Evolutionary conservation across 768 basidiomycete species (phyloP), one percentile per base, ranked within the genome.

Genomic region (Lactarius trivialis): DNA sequence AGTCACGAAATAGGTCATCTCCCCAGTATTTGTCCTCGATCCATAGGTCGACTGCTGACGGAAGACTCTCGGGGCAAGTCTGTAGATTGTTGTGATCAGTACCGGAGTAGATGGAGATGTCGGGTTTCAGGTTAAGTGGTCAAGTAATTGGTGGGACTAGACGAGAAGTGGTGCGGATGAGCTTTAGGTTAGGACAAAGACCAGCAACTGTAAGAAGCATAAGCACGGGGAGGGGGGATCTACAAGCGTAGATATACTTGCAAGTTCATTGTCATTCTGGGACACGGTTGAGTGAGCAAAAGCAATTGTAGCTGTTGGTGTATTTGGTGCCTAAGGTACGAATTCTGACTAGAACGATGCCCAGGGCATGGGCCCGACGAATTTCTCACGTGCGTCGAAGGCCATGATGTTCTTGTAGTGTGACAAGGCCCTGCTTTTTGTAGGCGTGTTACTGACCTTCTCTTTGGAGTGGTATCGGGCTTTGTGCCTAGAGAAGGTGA

Each of bases 281-380:
- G 58, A 59, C 8, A 52, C 50, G 26, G 50, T 36, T 7, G 26
- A 2, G 39, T 26, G 36, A 7, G 39, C 1, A n/a, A 9, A 53
- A 32, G 14, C 11, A 30, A 58, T 17, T 28, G 37, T 1, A 24
- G 37, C 34, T 14, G 21, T 33, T 15, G 58, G 58, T 41, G 11
- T 32, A n/a, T 24, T 3, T 1, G 7, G 26, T 34, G 51, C 30
- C 17, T n/a, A 6, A 6, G 52, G 52, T 0, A 52, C 3, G 14
- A 59, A 52, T 21, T 59, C 58, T 1, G 28, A 39, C n/a, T 52
- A 51, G 50, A 59, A 59, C 9, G 5, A 2, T 14, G 21, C 7
- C 1, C 52, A n/a, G 17, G 58, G 37, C 58, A 59, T 59, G 19
- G 58, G 58, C 36, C 50, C 50, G 15, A 59, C 58, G n/a, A 53